These are phyloP conservation scores for Lactifluus piperatus DNA, from an alignment of 768 basidiomycete genomes.

Conservation along the genomic window DNA sequence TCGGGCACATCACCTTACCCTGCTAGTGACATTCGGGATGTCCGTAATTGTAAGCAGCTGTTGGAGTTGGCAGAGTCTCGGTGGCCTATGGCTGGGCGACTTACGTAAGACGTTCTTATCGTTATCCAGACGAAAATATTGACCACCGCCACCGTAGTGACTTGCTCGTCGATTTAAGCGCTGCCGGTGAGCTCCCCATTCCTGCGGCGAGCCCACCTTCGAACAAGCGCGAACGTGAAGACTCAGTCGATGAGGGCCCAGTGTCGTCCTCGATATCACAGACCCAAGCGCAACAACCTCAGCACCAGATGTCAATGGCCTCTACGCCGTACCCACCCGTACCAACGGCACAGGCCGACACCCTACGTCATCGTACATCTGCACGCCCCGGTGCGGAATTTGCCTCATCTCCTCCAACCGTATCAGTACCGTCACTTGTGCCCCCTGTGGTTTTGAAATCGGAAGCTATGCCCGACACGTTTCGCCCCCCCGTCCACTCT, in stretches of 20 bases:
- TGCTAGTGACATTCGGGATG: conserved; percentile 40
- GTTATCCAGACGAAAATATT: neutral
- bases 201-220: conserved; percentile 15
- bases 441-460: neutral
- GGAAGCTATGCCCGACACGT: neutral
- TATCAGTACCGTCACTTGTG: neutral
- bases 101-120: conserved; percentile 2
- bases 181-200: conserved; percentile 8
- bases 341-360: neutral
- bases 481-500: neutral
- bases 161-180: conserved; percentile 7
- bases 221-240: conserved; percentile 15
- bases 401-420: neutral
- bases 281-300: neutral
- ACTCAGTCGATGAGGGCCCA: conserved; percentile 1
- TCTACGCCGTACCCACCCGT: neutral
- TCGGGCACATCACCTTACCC: conserved; percentile 35
- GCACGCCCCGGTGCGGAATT: neutral
- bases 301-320: neutral
- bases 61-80: conserved; percentile 16
- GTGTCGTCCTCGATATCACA: neutral
- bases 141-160: conserved; percentile 2
- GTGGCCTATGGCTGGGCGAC: conserved; percentile 17
- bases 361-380: neutral
- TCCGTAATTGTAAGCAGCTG: conserved; percentile 39